Evolutionary conservation across 1,139 yeast species (phyloP).

Genomic region (Yamadazyma atmosphaerica): DNA sequence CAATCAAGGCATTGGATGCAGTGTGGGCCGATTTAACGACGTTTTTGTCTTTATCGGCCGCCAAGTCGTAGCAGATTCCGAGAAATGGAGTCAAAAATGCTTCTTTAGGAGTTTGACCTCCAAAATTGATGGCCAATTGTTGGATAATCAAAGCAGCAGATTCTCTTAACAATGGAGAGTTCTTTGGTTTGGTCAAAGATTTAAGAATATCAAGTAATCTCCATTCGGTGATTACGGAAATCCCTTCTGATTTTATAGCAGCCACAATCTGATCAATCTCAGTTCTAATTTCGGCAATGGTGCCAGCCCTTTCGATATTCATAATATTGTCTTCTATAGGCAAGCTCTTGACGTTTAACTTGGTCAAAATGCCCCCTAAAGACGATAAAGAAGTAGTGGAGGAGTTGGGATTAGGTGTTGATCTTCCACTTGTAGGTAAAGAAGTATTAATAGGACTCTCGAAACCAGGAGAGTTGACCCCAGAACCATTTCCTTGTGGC

Average conservation of each 20-base stretch:
- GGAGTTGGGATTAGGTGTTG: slow-evolving; percentile 34
- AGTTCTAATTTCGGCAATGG: slow-evolving; percentile 64
- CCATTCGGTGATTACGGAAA: slow-evolving; percentile 61
- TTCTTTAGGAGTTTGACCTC: slow-evolving; percentile 72
- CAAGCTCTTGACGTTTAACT: slow-evolving; percentile 54
- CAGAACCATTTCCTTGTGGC: not conserved
- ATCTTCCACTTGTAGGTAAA: slow-evolving; percentile 45
- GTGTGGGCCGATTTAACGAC: slow-evolving; percentile 81
- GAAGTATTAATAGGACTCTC: slow-evolving; percentile 21
- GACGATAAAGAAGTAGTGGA: slow-evolving; percentile 74
- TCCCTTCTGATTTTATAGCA: slow-evolving; percentile 45
- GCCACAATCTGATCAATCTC: slow-evolving; percentile 58
- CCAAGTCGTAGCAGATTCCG: slow-evolving; percentile 58
- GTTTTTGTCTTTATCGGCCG: slow-evolving; percentile 83
- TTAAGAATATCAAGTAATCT: slow-evolving; percentile 60
- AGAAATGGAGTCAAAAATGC: slow-evolving; percentile 65
- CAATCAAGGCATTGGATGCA: slow-evolving; percentile 66
- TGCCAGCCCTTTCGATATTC: slow-evolving; percentile 55
- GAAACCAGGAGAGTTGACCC: not conserved
- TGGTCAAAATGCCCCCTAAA: slow-evolving; percentile 66
- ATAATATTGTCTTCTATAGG: slow-evolving; percentile 67
- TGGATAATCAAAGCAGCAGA: slow-evolving; percentile 68
- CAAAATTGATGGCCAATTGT: slow-evolving; percentile 63
- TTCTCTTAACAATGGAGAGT: slow-evolving; percentile 73
- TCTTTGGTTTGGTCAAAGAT: slow-evolving; percentile 71